Evolutionary conservation across 495 filamentous ascomycete genomes (phyloP), one percentile per base, ranked within the genome.

Genomic region (Massariosphaeria phaeospora): DNA sequence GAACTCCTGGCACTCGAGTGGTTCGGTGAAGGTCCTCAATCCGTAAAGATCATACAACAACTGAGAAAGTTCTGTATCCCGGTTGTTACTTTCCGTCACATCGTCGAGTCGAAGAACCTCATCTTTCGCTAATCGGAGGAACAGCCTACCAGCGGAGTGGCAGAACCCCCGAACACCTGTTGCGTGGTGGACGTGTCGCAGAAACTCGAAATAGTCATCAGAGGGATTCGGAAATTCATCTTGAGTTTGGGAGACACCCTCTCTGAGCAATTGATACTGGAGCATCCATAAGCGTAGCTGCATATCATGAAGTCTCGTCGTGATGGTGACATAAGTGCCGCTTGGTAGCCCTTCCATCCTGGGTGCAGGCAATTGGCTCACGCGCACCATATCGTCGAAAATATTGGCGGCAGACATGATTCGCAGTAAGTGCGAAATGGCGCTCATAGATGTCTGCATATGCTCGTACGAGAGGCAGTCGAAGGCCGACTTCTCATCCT

Each of bases 11-110:
- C 87, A 76, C 31, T 83, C 76, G 33, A 75, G 77, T 29, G 84
- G 75, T 38, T 81, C 79, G 1, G 84, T 76, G 3, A 85, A 86
- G 7, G 91, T 80, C 58, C 85, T 88, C 52, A 95, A 74, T 2
- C 87, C 89, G 66, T 95, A 84, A 2, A 95, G 76, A 67, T 96
- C 91, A 65, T 83, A 89, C n/a, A 96, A 76, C 6, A 93, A 79
- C 65, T 96, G 91, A 23, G 84, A 83, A 11, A 91, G 76, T 62
- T 96, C 89, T 75, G 44, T 81, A 34, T 76, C 74, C 24, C 50
- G 55, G 24, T 24, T 59, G 13, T 72, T 69, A 43, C 67, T 67
- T 42, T 72, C 66, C 18, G 67, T 66, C 34, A 72, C 66, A 49
- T 73, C 68, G 31, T 64, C 47, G 46, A 71, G 42, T 3, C 66